These are phyloP conservation scores for Hypoxylon subgilvum DNA, from an alignment of 495 filamentous ascomycete genomes.

Conservation along the genomic window DNA sequence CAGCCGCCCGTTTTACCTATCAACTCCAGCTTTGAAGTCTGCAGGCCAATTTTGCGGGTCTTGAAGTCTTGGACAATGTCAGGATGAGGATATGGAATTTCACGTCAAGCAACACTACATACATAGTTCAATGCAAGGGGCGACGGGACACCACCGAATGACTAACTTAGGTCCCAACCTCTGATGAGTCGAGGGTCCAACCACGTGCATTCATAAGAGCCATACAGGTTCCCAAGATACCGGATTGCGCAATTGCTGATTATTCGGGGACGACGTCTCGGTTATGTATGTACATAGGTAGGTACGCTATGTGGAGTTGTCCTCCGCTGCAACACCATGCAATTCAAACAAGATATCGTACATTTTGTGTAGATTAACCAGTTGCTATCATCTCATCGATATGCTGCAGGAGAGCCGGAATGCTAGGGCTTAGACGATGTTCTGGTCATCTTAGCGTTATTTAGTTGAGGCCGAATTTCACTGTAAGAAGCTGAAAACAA, in stretches of 20 bases:
- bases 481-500: no score
- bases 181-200: constrained; percentile 16
- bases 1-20: no score
- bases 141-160: constrained; percentile 2
- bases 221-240: constrained; percentile 2
- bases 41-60: constrained; percentile 17
- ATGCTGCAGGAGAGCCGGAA: no score
- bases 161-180: constrained; percentile 6
- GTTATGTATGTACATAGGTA: background rate
- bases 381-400: no score
- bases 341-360: no score
- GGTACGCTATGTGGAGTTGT: no score
- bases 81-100: background rate
- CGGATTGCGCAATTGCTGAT: background rate
- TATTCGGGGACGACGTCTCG: background rate
- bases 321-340: no score
- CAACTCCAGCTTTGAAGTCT: constrained; percentile 16
- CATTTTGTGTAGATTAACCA: no score
- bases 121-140: constrained; percentile 22
- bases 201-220: constrained; percentile 14
- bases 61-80: constrained; percentile 14
- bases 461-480: no score
- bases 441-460: no score
- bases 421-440: no score
- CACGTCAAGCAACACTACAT: constrained; percentile 7